These are phyloP conservation scores for Zelonia costaricensis DNA, from an alignment of 208 protist species.

Conservation along the genomic window DNA sequence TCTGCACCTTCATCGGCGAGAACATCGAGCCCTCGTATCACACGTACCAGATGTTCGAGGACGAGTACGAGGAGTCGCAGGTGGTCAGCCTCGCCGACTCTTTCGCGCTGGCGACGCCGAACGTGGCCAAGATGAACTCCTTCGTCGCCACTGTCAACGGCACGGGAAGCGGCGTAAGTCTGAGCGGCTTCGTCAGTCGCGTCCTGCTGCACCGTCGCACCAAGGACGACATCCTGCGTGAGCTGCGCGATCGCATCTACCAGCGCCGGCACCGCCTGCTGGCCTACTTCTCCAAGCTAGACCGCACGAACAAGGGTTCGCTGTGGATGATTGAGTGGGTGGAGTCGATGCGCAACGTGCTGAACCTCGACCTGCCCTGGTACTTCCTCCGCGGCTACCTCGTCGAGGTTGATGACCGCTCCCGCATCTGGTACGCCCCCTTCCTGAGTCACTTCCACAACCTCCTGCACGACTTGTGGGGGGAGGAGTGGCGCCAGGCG, in stretches of 20 bases:
- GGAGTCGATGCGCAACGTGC: slow-evolving; percentile 85
- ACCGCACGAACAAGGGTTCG: slow-evolving; percentile 89
- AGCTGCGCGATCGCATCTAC: slow-evolving; percentile 84
- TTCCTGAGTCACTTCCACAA: slow-evolving; percentile 83
- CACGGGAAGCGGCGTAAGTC: background rate
- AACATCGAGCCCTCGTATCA: slow-evolving; percentile 70
- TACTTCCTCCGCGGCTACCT: slow-evolving; percentile 88
- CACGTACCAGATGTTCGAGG: slow-evolving; percentile 80
- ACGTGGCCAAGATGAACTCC: slow-evolving; percentile 30
- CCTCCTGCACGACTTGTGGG: slow-evolving; percentile 66
- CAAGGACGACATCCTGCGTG: slow-evolving; percentile 83
- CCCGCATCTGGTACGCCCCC: slow-evolving; percentile 72
- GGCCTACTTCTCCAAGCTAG: slow-evolving; percentile 85
- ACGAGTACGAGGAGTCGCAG: slow-evolving; percentile 65
- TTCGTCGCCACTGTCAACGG: slow-evolving; percentile 23
- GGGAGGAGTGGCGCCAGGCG: slow-evolving; percentile 68
- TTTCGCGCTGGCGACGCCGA: slow-evolving; percentile 40
- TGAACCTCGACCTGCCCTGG: slow-evolving; percentile 87
- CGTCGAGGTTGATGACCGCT: slow-evolving; percentile 65
- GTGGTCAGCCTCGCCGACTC: slow-evolving; percentile 57
- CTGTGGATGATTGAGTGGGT: slow-evolving; percentile 93
- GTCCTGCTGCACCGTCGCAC: slow-evolving; percentile 48
- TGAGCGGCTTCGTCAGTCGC: slow-evolving; percentile 15
- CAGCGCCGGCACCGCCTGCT: slow-evolving; percentile 84
- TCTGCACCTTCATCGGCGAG: slow-evolving; percentile 78